Evolutionary conservation across 345 rosid genomes (phyloP).

Genomic region (Pugionium dolabratum): DNA sequence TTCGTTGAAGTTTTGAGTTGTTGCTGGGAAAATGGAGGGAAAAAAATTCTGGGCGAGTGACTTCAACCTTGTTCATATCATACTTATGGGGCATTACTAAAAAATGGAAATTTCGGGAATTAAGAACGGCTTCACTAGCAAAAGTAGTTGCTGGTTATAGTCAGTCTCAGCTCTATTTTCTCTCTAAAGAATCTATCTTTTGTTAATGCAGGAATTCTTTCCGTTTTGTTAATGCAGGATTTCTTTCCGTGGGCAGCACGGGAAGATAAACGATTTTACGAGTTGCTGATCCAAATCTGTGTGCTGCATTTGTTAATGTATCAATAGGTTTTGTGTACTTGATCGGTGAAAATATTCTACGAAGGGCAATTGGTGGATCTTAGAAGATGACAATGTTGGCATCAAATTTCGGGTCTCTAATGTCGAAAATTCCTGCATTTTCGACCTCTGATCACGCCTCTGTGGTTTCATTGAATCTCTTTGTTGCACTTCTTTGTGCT

Average conservation of each 20-base stretch:
- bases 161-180: slow-evolving; percentile 11
- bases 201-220: neutral
- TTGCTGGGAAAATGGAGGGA: no score
- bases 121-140: slow-evolving; percentile 18
- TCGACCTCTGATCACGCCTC: neutral
- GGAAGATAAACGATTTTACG: slow-evolving; percentile 30
- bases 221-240: slow-evolving; percentile 10
- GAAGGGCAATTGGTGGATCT: slow-evolving; percentile 14
- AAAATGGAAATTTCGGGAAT: slow-evolving; percentile 8
- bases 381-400: neutral
- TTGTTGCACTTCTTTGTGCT: neutral
- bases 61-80: no score
- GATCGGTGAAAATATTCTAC: slow-evolving; percentile 6
- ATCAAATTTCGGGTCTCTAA: neutral
- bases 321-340: slow-evolving; percentile 9
- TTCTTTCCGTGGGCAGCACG: slow-evolving; percentile 36
- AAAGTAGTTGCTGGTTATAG: neutral
- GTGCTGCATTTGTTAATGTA: slow-evolving; percentile 16
- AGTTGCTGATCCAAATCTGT: slow-evolving; percentile 37
- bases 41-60: no score
- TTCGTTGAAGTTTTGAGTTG: no score
- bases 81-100: no score
- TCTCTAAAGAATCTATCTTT: neutral
- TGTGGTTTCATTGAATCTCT: neutral
- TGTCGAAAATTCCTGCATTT: neutral